Evolutionary conservation across 345 rosid genomes (phyloP).

Genomic region (Corchorus capsularis): DNA sequence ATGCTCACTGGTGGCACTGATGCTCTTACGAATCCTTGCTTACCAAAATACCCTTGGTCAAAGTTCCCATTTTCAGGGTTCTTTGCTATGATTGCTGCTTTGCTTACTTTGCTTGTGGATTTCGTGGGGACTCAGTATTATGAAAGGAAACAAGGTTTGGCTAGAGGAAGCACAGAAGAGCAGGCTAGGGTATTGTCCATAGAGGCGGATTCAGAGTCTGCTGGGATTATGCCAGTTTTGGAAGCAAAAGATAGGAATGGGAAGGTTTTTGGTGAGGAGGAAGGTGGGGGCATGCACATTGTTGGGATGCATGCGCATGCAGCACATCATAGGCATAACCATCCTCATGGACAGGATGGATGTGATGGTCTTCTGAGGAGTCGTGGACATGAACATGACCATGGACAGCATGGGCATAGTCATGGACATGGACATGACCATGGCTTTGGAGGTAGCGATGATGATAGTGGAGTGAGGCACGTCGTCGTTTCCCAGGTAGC

Average conservation of each 20-base stretch:
- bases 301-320: conserved; percentile 93
- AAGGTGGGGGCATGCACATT: conserved; percentile 78
- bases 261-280: conserved; percentile 87
- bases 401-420: conserved; percentile 14
- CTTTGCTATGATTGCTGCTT: conserved; percentile 80
- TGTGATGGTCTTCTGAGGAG: conserved; percentile 50
- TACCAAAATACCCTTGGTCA: conserved; percentile 74
- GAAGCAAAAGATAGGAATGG: conserved; percentile 35
- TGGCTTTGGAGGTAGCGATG: conserved; percentile 47
- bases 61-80: conserved; percentile 86
- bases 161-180: conserved; percentile 36
- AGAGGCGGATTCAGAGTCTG: conserved; percentile 47
- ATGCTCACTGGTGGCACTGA: conserved; percentile 71
- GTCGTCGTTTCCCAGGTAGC: conserved; percentile 98
- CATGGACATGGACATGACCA: conserved; percentile 29
- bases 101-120: conserved; percentile 75
- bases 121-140: conserved; percentile 87
- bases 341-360: conserved; percentile 55
- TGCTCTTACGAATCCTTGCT: conserved; percentile 65
- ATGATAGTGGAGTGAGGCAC: conserved; percentile 64
- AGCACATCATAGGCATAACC: conserved; percentile 79
- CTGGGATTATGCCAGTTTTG: conserved; percentile 42
- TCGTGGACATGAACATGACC: conserved; percentile 25
- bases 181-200: conserved; percentile 42
- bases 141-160: conserved; percentile 73